A percentile compares a stretch with the other conserved stretches of the same genome.
Evolutionary conservation across 163 green algal genomes (phyloP).

Genomic region (Scenedesmus sp.): DNA sequence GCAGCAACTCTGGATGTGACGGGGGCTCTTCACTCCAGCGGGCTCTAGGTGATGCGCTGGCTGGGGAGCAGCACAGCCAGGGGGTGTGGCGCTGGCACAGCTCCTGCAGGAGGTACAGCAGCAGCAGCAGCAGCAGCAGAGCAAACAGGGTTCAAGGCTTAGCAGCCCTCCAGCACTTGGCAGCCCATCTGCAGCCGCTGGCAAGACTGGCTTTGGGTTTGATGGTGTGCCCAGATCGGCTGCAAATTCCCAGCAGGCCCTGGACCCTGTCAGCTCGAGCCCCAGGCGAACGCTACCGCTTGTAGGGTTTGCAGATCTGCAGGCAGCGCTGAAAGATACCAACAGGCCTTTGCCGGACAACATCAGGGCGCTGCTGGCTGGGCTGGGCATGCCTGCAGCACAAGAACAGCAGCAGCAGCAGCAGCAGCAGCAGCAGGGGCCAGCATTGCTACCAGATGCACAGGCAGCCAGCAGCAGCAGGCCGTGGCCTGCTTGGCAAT

Average conservation of each 20-base stretch:
- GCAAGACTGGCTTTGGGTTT: background rate
- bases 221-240: background rate
- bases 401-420: conserved; percentile 1
- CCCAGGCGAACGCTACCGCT: background rate
- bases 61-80: too few species aligned
- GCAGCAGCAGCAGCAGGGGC: background rate
- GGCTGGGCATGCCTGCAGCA: background rate
- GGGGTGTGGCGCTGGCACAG: background rate
- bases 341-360: conserved; percentile 7
- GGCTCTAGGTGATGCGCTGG: too few species aligned
- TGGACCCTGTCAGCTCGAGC: background rate
- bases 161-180: too few species aligned
- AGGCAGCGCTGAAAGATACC: conserved; percentile 7
- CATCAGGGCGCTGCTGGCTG: conserved; percentile 3
- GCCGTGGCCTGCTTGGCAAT: background rate
- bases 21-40: too few species aligned
- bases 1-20: too few species aligned
- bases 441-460: background rate
- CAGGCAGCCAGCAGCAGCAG: background rate
- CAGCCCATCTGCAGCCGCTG: too few species aligned
- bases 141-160: background rate
- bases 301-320: conserved; percentile 7
- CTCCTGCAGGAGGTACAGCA: background rate
- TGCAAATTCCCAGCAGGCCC: background rate
- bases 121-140: conserved; percentile 3